Evolutionary conservation across 495 filamentous ascomycete species (phyloP).

Genomic region (Aspergillus steynii): DNA sequence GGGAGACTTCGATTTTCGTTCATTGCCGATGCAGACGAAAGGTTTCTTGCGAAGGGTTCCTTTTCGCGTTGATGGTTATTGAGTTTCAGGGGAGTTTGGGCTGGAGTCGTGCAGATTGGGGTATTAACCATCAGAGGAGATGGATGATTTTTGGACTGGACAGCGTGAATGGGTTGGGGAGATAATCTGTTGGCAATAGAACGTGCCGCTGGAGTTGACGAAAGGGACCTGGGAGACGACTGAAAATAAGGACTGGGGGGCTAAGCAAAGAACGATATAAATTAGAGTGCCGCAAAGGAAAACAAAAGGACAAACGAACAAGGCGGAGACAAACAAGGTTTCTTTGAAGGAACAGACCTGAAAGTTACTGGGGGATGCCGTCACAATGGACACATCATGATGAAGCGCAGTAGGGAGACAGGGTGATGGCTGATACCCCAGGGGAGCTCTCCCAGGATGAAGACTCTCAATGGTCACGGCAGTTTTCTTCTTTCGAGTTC

Average conservation of each 20-base stretch:
- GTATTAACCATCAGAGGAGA: background rate
- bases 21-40: background rate
- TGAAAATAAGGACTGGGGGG: background rate
- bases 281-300: background rate
- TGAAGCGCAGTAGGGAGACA: background rate
- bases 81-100: background rate
- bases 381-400: background rate
- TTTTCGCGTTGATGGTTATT: background rate
- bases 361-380: slow-evolving; percentile 4
- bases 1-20: background rate
- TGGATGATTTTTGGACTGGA: too few species aligned
- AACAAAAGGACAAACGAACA: background rate
- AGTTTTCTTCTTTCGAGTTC: slow-evolving; percentile 18
- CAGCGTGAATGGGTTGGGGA: background rate
- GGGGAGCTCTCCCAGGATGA: slow-evolving; percentile 15
- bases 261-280: background rate
- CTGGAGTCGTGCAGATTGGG: background rate
- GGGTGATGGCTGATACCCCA: slow-evolving; percentile 4
- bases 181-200: background rate
- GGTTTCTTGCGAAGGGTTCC: background rate
- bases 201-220: background rate
- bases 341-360: background rate
- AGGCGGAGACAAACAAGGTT: background rate
- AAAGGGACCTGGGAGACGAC: background rate
- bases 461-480: slow-evolving; percentile 14